These are phyloP conservation scores for Fomitopsis schrenkii DNA, from an alignment of 1,284 basidiomycete genomes.

Conservation along the genomic window DNA sequence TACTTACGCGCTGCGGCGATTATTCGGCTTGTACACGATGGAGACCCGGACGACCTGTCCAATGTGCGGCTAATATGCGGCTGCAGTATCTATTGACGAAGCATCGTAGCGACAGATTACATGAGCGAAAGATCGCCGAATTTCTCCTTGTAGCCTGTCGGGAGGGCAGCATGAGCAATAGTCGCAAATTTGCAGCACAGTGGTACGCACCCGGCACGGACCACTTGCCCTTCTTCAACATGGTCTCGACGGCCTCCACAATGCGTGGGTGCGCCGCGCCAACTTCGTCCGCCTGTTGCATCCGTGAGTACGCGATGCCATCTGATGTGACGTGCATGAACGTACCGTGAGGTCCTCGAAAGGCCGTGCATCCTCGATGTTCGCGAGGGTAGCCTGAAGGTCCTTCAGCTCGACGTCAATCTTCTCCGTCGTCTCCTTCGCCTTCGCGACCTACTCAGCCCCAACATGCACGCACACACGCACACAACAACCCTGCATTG, in stretches of 20 bases:
- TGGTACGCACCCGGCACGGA: conserved; percentile 81
- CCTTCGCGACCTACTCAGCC: conserved; percentile 73
- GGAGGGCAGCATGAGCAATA: conserved; percentile 8
- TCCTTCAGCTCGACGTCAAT: conserved; percentile 92
- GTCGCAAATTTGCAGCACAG: background rate
- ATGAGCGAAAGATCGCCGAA: conserved; percentile 89
- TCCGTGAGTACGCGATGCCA: background rate
- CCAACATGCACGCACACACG: no score
- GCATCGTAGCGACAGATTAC: conserved; percentile 41
- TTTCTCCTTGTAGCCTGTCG: conserved; percentile 84
- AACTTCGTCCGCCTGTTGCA: conserved; percentile 78
- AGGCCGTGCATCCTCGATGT: conserved; percentile 96
- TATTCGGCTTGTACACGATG: background rate
- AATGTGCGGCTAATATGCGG: conserved; percentile 5
- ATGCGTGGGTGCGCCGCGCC: conserved; percentile 92
- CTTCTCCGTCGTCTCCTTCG: conserved; percentile 88
- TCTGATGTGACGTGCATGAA: conserved; percentile 6
- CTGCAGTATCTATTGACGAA: conserved; percentile 18
- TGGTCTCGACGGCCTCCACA: conserved; percentile 89
- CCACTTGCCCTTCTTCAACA: conserved; percentile 99
- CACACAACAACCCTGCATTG: background rate
- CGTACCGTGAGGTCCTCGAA: conserved; percentile 95
- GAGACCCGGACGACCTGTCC: background rate
- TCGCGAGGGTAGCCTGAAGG: conserved; percentile 91
- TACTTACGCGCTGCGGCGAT: background rate